phyloP scores from a whole-genome alignment of 371 early-diverging fungal genomes.

The Mucor racemosus region DNA sequence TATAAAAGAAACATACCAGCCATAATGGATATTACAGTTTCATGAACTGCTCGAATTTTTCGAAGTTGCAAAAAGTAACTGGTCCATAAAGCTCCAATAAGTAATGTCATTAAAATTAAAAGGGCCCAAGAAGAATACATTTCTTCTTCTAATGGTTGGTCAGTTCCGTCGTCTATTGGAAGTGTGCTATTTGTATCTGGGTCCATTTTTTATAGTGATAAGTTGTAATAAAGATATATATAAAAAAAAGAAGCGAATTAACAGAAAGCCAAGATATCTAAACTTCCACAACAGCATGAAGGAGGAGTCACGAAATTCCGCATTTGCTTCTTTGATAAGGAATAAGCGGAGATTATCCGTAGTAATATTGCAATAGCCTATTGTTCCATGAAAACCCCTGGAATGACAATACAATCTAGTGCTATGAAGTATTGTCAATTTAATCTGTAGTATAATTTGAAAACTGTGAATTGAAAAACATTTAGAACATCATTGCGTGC shows the following conservation, averaged over 20 bases:
- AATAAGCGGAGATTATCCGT: background rate
- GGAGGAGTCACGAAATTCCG: constrained; percentile 1
- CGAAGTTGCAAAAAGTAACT: constrained; percentile 85
- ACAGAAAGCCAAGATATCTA: constrained; percentile 1
- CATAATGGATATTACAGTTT: constrained; percentile 91
- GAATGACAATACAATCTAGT: no score
- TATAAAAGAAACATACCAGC: constrained; percentile 58
- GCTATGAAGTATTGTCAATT: no score
- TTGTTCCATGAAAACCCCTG: no score
- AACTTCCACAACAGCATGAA: constrained; percentile 5
- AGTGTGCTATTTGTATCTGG: constrained; percentile 20
- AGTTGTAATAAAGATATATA: background rate
- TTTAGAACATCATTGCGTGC: no score
- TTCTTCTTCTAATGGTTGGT: constrained; percentile 69
- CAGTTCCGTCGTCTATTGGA: constrained; percentile 27
- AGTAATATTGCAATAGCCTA: no score
- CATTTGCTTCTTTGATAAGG: background rate
- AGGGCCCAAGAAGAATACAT: constrained; percentile 84
- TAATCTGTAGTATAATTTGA: no score
- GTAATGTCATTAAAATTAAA: constrained; percentile 81
- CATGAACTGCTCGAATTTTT: constrained; percentile 87
- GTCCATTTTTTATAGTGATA: constrained; percentile 16
- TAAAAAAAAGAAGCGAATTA: background rate
- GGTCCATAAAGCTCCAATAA: constrained; percentile 83
- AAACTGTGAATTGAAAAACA: no score